These are phyloP conservation scores for Diaporthe citrichinensis DNA, from an alignment of 2,329 filamentous ascomycete species.

Conservation along the genomic window DNA sequence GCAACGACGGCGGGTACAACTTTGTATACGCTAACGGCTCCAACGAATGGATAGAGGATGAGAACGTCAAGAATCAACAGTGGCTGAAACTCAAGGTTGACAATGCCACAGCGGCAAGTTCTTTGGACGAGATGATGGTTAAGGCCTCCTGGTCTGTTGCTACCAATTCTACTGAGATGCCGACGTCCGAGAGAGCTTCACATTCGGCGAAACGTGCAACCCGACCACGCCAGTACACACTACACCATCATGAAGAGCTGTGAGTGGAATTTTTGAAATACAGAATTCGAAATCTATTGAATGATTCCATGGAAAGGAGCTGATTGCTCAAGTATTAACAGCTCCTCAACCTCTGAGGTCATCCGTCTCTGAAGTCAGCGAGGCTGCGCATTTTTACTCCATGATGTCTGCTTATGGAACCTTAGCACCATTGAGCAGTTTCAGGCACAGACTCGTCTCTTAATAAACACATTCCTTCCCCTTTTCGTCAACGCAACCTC, in stretches of 20 bases:
- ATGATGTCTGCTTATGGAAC: not conserved
- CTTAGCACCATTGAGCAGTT: not conserved
- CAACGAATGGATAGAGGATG: conserved; percentile 59
- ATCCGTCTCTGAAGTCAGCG: not conserved
- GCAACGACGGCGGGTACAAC: conserved; percentile 57
- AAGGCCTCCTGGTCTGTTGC: conserved; percentile 3
- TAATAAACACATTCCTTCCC: no score
- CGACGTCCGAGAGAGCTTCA: not conserved
- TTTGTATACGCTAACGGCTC: conserved; percentile 55
- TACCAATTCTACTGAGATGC: not conserved
- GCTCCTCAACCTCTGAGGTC: not conserved
- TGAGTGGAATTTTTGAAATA: not conserved
- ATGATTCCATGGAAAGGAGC: not conserved
- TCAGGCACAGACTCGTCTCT: not conserved
- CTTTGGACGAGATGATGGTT: not conserved
- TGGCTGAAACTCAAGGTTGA: conserved; percentile 54
- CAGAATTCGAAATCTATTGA: not conserved
- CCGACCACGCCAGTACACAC: not conserved
- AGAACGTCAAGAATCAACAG: conserved; percentile 53
- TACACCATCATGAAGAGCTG: conserved; percentile 8
- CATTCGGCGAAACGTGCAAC: not conserved
- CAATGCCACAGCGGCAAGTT: conserved; percentile 42
- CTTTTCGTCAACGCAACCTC: not conserved
- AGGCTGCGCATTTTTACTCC: not conserved
- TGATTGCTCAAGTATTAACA: not conserved